Evolutionary conservation across 495 filamentous ascomycete genomes (phyloP).

Genomic region (Aspergillus baeticus): DNA sequence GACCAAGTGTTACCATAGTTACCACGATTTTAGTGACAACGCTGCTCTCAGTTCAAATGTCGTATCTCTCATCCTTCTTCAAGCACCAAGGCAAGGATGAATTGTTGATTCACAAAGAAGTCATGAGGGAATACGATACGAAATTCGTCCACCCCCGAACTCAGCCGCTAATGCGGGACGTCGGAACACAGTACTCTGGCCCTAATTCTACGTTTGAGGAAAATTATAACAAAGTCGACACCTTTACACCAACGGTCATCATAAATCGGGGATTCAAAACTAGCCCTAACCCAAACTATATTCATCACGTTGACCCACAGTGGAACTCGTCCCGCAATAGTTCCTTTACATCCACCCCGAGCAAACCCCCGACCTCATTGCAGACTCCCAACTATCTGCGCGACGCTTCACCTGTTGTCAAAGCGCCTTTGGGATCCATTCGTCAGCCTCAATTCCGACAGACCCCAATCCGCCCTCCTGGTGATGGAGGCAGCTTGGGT

Average conservation of each 20-base stretch:
- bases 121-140: slow-evolving; percentile 91
- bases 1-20: slow-evolving; percentile 80
- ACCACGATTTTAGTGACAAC: slow-evolving; percentile 69
- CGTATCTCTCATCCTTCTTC: slow-evolving; percentile 66
- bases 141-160: slow-evolving; percentile 93
- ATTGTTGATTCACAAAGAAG: slow-evolving; percentile 81
- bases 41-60: slow-evolving; percentile 76
- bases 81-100: slow-evolving; percentile 83
- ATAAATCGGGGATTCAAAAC: slow-evolving; percentile 81
- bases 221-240: slow-evolving; percentile 56
- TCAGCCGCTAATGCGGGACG: slow-evolving; percentile 77
- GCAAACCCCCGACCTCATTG: slow-evolving; percentile 28
- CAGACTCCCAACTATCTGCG: slow-evolving; percentile 46
- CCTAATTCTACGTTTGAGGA: slow-evolving; percentile 41
- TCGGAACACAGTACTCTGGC: slow-evolving; percentile 68
- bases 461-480: slow-evolving; percentile 32
- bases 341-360: slow-evolving; percentile 27
- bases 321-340: slow-evolving; percentile 37
- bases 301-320: slow-evolving; percentile 74
- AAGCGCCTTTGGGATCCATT: slow-evolving; percentile 45
- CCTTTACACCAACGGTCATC: slow-evolving; percentile 74
- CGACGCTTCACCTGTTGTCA: slow-evolving; percentile 52
- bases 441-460: slow-evolving; percentile 58
- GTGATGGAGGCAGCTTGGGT: slow-evolving; percentile 78
- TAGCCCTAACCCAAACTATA: slow-evolving; percentile 85